A percentile compares a stretch with the other conserved stretches of the same genome.
These are phyloP conservation scores for Globisporangium viniferum DNA, from an alignment of 352 stramenopile genomes.

Conservation along the genomic window DNA sequence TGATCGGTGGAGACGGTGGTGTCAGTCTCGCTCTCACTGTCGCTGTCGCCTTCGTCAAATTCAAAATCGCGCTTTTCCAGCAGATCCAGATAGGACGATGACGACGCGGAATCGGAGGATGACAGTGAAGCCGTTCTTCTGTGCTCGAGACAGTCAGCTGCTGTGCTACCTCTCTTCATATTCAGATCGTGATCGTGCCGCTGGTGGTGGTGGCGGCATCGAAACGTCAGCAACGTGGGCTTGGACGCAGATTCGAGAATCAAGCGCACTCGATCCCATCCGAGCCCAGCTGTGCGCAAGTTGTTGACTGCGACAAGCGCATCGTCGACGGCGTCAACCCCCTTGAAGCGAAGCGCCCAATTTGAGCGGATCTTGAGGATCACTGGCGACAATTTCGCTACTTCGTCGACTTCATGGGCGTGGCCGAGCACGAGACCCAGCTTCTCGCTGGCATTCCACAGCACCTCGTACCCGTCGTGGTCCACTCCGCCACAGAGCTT, in stretches of 20 bases:
- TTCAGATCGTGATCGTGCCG: neutral
- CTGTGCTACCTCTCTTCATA: neutral
- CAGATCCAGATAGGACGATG: neutral
- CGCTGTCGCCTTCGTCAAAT: conserved; percentile 8
- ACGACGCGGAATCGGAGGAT: conserved; percentile 1
- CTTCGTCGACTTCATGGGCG: neutral
- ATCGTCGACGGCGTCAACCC: conserved; percentile 29
- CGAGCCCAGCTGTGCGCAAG: conserved; percentile 23
- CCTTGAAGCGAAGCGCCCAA: conserved; percentile 31
- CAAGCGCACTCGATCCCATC: conserved; percentile 23
- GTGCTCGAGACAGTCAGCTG: conserved; percentile 4
- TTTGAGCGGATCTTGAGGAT: conserved; percentile 16
- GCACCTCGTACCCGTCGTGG: conserved; percentile 15
- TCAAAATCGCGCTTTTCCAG: neutral
- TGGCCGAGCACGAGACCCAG: conserved; percentile 15
- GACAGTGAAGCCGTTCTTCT: conserved; percentile 10
- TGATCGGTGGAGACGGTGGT: neutral
- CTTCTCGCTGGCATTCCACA: conserved; percentile 11
- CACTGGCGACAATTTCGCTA: neutral
- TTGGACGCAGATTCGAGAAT: conserved; percentile 31
- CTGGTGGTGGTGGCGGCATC: conserved; percentile 3
- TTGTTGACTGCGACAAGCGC: conserved; percentile 39
- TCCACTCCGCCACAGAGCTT: neutral
- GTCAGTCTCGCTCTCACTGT: conserved; percentile 18
- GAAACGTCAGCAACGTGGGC: conserved; percentile 37